Evolutionary conservation across 345 rosid species (phyloP).

Genomic region (Nasturtium officinale): DNA sequence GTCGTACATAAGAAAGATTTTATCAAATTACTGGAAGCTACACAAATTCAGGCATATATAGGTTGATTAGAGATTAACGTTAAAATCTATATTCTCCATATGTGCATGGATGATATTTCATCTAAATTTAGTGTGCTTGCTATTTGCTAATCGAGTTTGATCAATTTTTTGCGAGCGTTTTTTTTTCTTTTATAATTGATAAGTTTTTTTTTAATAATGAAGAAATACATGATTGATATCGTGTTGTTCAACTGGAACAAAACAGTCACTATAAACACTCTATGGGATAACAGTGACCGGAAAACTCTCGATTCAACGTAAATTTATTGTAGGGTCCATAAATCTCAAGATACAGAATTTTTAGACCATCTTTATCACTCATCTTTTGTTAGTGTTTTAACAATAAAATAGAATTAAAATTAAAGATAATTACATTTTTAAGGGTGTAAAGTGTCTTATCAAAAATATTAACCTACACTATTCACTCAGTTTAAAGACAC

Average conservation of each 20-base stretch:
- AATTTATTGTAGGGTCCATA: slow-evolving; percentile 4
- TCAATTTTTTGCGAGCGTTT: neutral
- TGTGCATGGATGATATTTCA: too few relatives aligned
- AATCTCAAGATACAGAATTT: too few relatives aligned
- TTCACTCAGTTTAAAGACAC: too few relatives aligned
- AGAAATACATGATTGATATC: neutral
- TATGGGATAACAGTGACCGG: slow-evolving; percentile 17
- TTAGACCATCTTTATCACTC: too few relatives aligned
- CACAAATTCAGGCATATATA: neutral
- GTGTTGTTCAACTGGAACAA: slow-evolving; percentile 1
- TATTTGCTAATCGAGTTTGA: neutral
- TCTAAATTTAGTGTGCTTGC: neutral
- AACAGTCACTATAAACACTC: slow-evolving; percentile 26
- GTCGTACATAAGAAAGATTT: neutral
- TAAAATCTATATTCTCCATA: too few relatives aligned
- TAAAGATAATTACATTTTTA: too few relatives aligned
- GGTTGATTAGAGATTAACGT: too few relatives aligned
- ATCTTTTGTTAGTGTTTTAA: too few relatives aligned
- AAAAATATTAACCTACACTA: too few relatives aligned
- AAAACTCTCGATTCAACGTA: slow-evolving; percentile 27
- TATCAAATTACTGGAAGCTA: slow-evolving; percentile 9
- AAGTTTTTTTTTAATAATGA: neutral
- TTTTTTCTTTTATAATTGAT: neutral
- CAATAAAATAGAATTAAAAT: too few relatives aligned
- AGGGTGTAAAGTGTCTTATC: too few relatives aligned